phyloP scores from a whole-genome alignment of 305 asterid genomes.

The Rubia tinctorum region DNA sequence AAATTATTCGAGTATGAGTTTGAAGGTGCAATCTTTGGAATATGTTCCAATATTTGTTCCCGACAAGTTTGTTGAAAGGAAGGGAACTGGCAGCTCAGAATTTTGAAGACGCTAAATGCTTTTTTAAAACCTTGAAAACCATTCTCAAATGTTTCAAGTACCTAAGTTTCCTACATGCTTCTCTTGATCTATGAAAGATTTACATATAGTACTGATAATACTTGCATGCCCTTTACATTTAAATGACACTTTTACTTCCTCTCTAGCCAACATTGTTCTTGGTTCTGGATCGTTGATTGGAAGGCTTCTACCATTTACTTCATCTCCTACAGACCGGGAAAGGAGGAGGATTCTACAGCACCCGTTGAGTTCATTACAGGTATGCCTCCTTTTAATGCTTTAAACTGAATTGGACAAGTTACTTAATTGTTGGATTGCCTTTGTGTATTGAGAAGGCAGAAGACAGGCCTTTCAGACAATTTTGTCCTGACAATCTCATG shows the following conservation, averaged over 20 bases:
- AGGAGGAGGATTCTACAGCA: conserved; percentile 41
- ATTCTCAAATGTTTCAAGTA: neutral
- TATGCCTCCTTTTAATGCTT: conserved; percentile 21
- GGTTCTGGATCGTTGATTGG: conserved; percentile 83
- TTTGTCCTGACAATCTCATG: neutral
- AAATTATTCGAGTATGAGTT: neutral
- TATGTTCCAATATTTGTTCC: neutral
- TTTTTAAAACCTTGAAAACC: neutral
- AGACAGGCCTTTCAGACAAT: neutral
- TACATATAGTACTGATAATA: neutral
- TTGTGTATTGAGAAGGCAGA: neutral
- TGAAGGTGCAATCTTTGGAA: neutral
- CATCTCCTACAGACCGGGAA: conserved; percentile 44
- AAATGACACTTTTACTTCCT: conserved; percentile 12
- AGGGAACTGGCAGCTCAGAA: neutral
- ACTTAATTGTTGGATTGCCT: neutral
- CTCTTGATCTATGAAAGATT: neutral
- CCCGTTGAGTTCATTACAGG: conserved; percentile 90
- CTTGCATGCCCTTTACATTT: neutral
- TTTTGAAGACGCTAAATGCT: neutral
- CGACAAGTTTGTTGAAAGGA: neutral
- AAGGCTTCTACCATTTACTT: conserved; percentile 64
- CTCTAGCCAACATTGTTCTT: conserved; percentile 54
- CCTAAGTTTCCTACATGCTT: neutral
- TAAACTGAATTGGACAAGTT: neutral